Conservation (phyloP, 345 rosid genomes). For the Bruguiera gymnorhiza region DNA sequence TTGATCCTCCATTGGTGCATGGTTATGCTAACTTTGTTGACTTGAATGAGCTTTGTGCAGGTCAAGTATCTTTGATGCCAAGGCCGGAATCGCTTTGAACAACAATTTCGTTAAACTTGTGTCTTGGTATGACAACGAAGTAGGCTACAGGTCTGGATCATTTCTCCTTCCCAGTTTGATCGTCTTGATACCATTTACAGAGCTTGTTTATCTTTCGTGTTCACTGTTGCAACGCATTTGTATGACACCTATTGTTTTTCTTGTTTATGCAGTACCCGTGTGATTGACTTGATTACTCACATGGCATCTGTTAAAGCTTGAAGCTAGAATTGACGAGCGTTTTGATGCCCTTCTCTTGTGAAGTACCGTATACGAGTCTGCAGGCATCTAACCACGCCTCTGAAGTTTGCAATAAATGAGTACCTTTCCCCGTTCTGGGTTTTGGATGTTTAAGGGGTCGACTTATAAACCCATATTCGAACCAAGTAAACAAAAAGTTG, state of each 20-base stretch:
- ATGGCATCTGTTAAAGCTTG: constrained; percentile 34
- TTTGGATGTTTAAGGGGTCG: no score
- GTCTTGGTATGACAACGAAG: constrained; percentile 87
- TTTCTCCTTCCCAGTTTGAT: neutral
- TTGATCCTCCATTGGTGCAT: no score
- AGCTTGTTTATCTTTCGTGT: no score
- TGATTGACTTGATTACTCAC: constrained; percentile 69
- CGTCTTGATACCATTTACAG: neutral
- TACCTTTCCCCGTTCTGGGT: neutral
- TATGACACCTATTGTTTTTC: neutral
- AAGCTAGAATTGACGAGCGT: neutral
- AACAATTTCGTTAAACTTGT: constrained; percentile 63
- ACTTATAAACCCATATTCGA: no score
- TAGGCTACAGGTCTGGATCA: constrained; percentile 67
- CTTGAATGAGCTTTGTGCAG: constrained; percentile 20
- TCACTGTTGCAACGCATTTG: no score
- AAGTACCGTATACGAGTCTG: neutral
- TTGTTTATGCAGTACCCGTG: constrained; percentile 51
- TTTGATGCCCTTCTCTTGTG: neutral
- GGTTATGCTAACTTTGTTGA: neutral
- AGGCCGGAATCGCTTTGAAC: constrained; percentile 77
- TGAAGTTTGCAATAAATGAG: neutral
- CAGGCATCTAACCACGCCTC: neutral
- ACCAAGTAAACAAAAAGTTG: no score
- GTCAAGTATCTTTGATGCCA: constrained; percentile 86